Base-by-base conservation (phyloP, 495 filamentous ascomycete species). In the Rhypophila decipiens region DNA sequence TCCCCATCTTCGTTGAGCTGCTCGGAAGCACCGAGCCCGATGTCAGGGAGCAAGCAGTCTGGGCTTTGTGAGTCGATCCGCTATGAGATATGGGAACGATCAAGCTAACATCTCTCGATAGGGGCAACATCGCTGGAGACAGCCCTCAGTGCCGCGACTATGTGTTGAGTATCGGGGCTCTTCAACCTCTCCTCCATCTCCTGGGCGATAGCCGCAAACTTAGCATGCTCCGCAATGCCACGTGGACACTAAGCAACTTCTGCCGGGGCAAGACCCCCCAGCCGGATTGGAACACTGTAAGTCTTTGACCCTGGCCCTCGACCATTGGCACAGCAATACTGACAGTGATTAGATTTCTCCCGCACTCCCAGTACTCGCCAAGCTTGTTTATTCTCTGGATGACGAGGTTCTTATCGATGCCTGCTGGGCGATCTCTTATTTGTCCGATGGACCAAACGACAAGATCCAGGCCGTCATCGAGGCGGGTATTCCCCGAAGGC, bases 401-500 rank as follows among this genome's bases (percentile, higher is more conserved):
- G 94, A 99, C 51, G 94, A 99, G 65, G 94, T 99, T 39, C 73
- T 99, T 52, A 99, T 99, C 56, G 94, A 99, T 68, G 93, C 94
- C 39, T 99, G 94, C 80, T 99, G 94, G 94, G 94, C 94, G 43
- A 96, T 99, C 64, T 97, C 94, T 4, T 99, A 99, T 58, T 79
- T 99, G 34, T 97, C 94, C n/a, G 94, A 99, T 67, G 94, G 94
- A 17, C 83, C 89, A 52, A 99, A 99, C 63, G 94, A 99, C 58
- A 99, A 99, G 77, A 99, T 99, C 53, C 94, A 99, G 68, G 91
- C 94, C 38, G 94, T 99, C 35, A 97, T 99, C 61, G 94, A 97
- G 68, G 93, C 91, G 43, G 90, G 90, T 44, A 99, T 99, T 52
- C 94, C 94, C 50, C 90, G 94, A 52, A 88, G 94, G 41, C 82